phyloP scores from a whole-genome alignment of 192 early-diverging fungal species.

The Chytriomyces hyalinus region DNA sequence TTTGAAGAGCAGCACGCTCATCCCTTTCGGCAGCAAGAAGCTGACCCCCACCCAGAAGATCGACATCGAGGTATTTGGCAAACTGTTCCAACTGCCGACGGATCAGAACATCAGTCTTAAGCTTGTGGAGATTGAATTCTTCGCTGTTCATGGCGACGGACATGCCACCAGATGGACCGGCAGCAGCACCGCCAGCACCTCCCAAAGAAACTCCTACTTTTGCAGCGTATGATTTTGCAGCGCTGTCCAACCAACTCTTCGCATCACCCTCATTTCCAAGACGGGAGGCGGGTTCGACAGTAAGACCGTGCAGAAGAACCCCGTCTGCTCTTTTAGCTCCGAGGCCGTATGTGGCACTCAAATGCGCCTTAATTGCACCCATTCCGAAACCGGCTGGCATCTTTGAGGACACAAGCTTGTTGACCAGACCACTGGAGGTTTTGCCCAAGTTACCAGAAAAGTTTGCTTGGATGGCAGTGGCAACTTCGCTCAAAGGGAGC shows the following conservation, averaged over 20 bases:
- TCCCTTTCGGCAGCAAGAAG: constrained; percentile 61
- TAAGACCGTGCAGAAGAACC: constrained; percentile 76
- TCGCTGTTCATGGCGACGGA: constrained; percentile 82
- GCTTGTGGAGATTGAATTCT: constrained; percentile 80
- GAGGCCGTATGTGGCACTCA: constrained; percentile 74
- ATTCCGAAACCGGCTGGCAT: constrained; percentile 91
- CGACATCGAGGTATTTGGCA: constrained; percentile 80
- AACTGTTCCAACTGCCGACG: constrained; percentile 78
- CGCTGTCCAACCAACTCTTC: constrained; percentile 78
- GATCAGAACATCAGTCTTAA: constrained; percentile 71
- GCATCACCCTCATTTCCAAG: constrained; percentile 76
- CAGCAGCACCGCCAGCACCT: constrained; percentile 49
- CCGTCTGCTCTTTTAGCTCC: constrained; percentile 76
- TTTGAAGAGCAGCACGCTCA: constrained; percentile 71
- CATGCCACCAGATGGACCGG: constrained; percentile 55
- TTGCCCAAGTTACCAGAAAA: constrained; percentile 81
- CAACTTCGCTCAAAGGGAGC: constrained; percentile 81
- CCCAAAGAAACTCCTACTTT: constrained; percentile 73
- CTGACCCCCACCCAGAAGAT: constrained; percentile 71
- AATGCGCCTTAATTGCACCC: constrained; percentile 74
- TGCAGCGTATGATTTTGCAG: constrained; percentile 71
- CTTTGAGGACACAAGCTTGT: constrained; percentile 84
- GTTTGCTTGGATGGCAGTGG: constrained; percentile 61
- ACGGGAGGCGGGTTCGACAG: constrained; percentile 83
- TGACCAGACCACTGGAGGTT: constrained; percentile 73